These are phyloP conservation scores for Camelina neglecta DNA, from an alignment of 345 rosid species.

Conservation along the genomic window DNA sequence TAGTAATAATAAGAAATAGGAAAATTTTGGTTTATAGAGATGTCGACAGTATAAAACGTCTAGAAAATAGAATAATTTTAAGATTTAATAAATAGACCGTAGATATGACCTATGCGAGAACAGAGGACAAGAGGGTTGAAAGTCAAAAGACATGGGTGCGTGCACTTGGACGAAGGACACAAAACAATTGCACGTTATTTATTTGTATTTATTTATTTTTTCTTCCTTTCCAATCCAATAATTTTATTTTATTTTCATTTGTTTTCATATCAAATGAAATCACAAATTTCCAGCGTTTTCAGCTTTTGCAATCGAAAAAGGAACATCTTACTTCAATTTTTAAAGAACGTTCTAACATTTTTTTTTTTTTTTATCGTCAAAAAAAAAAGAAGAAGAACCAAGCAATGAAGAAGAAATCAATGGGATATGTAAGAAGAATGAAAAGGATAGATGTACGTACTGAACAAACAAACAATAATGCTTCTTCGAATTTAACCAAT, in stretches of 20 bases:
- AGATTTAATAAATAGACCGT: constrained; percentile 6
- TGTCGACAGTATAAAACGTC: constrained; percentile 27
- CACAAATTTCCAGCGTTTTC: constrained; percentile 6
- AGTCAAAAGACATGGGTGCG: constrained; percentile 45
- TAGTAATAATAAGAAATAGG: background rate
- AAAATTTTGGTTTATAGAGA: background rate
- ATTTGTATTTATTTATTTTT: background rate
- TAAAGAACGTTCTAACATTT: no score
- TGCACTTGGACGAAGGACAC: constrained; percentile 31
- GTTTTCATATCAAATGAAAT: background rate
- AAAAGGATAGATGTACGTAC: no score
- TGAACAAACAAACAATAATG: no score
- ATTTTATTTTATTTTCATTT: constrained; percentile 7
- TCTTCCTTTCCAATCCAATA: background rate
- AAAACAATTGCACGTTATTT: constrained; percentile 30
- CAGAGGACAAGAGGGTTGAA: constrained; percentile 38
- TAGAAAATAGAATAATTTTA: background rate
- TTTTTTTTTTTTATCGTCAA: no score
- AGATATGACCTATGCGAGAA: constrained; percentile 26
- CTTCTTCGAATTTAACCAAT: no score
- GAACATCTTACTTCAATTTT: no score
- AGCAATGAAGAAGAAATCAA: no score
- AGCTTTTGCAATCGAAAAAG: no score
- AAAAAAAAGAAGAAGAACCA: no score
- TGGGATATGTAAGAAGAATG: no score